Evolutionary conservation across 768 basidiomycete genomes (phyloP).

Genomic region (Cystoderma amianthinum): DNA sequence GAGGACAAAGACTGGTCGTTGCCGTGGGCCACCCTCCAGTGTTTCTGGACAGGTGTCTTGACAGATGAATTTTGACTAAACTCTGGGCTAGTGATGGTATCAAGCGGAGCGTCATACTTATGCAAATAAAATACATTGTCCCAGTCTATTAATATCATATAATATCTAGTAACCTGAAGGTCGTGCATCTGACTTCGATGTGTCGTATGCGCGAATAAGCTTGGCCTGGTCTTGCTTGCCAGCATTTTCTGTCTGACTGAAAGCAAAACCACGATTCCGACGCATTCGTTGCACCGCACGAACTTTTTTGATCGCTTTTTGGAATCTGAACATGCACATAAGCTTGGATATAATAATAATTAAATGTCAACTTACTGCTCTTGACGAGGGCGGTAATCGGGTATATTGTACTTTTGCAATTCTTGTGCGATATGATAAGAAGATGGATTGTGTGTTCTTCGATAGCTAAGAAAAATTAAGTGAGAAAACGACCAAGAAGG

Average conservation of each 20-base stretch:
- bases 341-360: slow-evolving; percentile 3
- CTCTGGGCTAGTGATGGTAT: too few species aligned
- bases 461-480: slow-evolving; percentile 81
- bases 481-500: neutral
- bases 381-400: slow-evolving; percentile 93
- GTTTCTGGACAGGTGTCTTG: too few species aligned
- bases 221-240: slow-evolving; percentile 83
- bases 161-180: slow-evolving; percentile 66
- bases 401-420: slow-evolving; percentile 98
- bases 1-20: too few species aligned
- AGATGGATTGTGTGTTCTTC: slow-evolving; percentile 80
- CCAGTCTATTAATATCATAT: slow-evolving; percentile 9
- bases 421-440: slow-evolving; percentile 99
- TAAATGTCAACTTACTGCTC: slow-evolving; percentile 88
- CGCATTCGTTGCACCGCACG: slow-evolving; percentile 98
- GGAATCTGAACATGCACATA: slow-evolving; percentile 52
- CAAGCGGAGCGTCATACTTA: too few species aligned
- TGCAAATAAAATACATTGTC: slow-evolving; percentile 31
- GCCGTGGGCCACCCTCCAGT: too few species aligned
- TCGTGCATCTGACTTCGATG: slow-evolving; percentile 63
- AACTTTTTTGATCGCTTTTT: slow-evolving; percentile 99
- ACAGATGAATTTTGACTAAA: too few species aligned
- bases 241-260: slow-evolving; percentile 90
- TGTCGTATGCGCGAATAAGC: slow-evolving; percentile 84
- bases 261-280: slow-evolving; percentile 93